Evolutionary conservation across 768 basidiomycete genomes (phyloP), one percentile per base, ranked within the genome.

Genomic region (Suillus decipiens): DNA sequence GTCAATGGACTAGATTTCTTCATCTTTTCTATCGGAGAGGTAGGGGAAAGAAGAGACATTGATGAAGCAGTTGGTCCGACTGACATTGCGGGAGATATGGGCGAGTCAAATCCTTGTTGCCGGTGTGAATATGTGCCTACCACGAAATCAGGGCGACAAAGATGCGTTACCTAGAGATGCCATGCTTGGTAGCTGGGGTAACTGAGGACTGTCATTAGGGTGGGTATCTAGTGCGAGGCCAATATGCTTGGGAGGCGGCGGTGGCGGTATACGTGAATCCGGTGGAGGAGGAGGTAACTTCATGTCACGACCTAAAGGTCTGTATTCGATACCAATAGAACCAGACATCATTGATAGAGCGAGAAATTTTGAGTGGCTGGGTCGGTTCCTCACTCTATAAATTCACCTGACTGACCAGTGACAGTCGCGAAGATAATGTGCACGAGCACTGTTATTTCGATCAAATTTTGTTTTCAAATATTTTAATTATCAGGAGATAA

Each of bases 1-100:
- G 84, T 84, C 61, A 99, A 81, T 31, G 94, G 95, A 72, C 96
- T 98, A 12, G 83, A 71, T 68, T 87, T 89, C 77, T 82, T 90
- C 24, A 81, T 66, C 71, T 81, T 89, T 37, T 77, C 75, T 47
- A 81, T 84, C 39, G 79, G 61, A 19, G 66, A 63, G 3, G 73
- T 67, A 33, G 69, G 69, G 19, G 70, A 71, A 1, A 73, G 64
- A 42, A 66, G 65, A 37, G 65, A n/a, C 59, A 66, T 64, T 36
- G 65, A 34, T 22, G 61, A 34, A 31, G 42, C 37, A 50, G 59
- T 10, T 17, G 58, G 64, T 17, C 17, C 42, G 19, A 67, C 61
- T 47, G 76, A 67, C 31, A 72, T 69, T 45, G 60, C 60, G 54
- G 67, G 66, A 62, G 67, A 70, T 45, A 58, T 37, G 50, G 76